A percentile compares a stretch with the other conserved stretches of the same genome.
Conservation (phyloP, 371 early-diverging fungal species). For the Catenaria anguillulae region DNA sequence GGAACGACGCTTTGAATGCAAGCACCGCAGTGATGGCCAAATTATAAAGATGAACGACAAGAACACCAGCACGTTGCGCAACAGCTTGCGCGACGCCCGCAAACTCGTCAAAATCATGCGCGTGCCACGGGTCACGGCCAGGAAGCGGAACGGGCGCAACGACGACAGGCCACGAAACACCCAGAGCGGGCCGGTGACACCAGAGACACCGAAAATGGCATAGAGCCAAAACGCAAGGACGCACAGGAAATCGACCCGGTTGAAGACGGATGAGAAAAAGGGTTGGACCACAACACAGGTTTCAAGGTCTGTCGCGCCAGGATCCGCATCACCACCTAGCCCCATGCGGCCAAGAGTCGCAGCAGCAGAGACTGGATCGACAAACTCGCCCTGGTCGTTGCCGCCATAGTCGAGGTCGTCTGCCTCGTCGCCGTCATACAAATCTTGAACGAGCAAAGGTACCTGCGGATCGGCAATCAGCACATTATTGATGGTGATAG, state of each 20-base stretch:
- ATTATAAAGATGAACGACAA: neutral
- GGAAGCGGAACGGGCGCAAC: neutral
- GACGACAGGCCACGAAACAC: neutral
- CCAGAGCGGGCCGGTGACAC: neutral
- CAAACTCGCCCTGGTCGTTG: no score
- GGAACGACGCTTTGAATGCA: neutral
- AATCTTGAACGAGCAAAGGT: no score
- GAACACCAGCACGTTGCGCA: neutral
- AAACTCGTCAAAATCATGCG: neutral
- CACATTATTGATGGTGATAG: no score
- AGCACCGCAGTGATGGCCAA: neutral
- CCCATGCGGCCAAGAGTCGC: no score
- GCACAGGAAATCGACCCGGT: neutral
- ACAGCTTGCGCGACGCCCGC: neutral
- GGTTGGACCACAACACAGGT: no score
- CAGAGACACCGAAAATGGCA: neutral
- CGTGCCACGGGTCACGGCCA: neutral
- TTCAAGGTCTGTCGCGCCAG: no score
- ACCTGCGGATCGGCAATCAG: no score
- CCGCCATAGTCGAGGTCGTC: no score
- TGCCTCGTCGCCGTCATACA: no score
- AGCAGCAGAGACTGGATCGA: no score
- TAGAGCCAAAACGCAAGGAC: neutral
- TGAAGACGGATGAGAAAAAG: neutral
- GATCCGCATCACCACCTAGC: no score